Evolutionary conservation across 1,139 yeast genomes (phyloP).

Genomic region (Protomyces inundatus): DNA sequence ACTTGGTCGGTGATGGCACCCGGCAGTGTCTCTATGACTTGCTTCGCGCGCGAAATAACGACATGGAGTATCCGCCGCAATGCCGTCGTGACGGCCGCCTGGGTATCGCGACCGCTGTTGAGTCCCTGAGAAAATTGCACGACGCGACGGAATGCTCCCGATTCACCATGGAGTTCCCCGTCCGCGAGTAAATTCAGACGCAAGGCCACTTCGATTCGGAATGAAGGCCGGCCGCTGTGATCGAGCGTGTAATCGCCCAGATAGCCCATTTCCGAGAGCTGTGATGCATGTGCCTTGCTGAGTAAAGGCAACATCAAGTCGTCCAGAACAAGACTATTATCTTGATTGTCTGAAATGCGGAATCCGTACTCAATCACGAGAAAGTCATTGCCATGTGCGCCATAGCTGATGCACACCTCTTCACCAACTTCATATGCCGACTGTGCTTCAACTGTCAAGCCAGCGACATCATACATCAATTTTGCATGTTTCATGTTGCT

Average conservation of each 20-base stretch:
- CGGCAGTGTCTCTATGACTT: neutral
- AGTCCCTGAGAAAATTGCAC: neutral
- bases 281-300: neutral
- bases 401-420: conserved; percentile 24
- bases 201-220: conserved; percentile 24
- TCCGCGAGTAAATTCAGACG: conserved; percentile 1
- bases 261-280: conserved; percentile 11
- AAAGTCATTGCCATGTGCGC: conserved; percentile 24
- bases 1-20: neutral
- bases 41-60: neutral
- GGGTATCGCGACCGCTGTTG: neutral
- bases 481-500: conserved; percentile 5
- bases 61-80: neutral
- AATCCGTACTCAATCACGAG: conserved; percentile 27
- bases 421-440: conserved; percentile 13
- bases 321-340: conserved; percentile 11
- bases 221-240: conserved; percentile 11
- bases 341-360: conserved; percentile 6
- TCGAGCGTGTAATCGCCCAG: conserved; percentile 23
- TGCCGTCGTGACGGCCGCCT: neutral
- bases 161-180: neutral
- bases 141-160: neutral
- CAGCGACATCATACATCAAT: conserved; percentile 6
- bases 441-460: conserved; percentile 9
- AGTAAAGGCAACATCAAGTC: neutral